Evolutionary conservation across 164 flowering plant genomes (phyloP).

Genomic region (Nelumbo lutea): DNA sequence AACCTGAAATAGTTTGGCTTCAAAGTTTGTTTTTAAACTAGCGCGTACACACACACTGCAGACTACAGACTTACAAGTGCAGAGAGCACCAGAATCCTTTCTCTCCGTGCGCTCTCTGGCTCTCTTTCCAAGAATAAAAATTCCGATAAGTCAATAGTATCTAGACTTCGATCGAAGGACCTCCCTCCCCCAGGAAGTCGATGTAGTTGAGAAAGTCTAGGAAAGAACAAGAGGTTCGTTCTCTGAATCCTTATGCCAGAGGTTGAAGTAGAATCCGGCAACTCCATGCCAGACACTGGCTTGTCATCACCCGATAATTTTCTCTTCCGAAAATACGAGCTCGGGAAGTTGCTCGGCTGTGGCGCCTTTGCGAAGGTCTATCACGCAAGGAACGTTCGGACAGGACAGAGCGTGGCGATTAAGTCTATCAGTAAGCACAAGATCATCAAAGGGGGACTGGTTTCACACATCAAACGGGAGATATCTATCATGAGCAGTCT

Average conservation of each 20-base stretch:
- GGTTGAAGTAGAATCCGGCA: conserved; percentile 24
- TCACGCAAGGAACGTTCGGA: conserved; percentile 40
- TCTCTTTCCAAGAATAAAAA: too few species aligned
- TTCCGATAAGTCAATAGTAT: too few species aligned
- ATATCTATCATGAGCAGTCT: conserved; percentile 48
- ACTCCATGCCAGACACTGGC: background rate
- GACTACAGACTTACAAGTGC: too few species aligned
- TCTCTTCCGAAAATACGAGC: conserved; percentile 50
- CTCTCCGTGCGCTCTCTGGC: too few species aligned
- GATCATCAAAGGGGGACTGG: conserved; percentile 23
- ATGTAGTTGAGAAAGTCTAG: background rate
- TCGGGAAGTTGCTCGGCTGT: conserved; percentile 56
- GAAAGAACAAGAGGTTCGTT: conserved; percentile 6
- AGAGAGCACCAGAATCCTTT: too few species aligned
- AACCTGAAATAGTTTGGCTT: too few species aligned
- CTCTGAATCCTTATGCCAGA: conserved; percentile 33
- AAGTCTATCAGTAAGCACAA: conserved; percentile 53
- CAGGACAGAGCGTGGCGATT: conserved; percentile 56
- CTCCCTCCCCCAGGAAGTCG: background rate
- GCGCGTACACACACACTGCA: too few species aligned
- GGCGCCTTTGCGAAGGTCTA: conserved; percentile 75
- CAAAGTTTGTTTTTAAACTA: too few species aligned
- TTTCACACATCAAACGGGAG: conserved; percentile 50
- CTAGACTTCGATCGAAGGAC: too few species aligned
- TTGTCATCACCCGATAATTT: conserved; percentile 9